Evolutionary conservation across 495 filamentous ascomycete genomes (phyloP), one percentile per base, ranked within the genome.

Genomic region (Aspergillus baeticus): DNA sequence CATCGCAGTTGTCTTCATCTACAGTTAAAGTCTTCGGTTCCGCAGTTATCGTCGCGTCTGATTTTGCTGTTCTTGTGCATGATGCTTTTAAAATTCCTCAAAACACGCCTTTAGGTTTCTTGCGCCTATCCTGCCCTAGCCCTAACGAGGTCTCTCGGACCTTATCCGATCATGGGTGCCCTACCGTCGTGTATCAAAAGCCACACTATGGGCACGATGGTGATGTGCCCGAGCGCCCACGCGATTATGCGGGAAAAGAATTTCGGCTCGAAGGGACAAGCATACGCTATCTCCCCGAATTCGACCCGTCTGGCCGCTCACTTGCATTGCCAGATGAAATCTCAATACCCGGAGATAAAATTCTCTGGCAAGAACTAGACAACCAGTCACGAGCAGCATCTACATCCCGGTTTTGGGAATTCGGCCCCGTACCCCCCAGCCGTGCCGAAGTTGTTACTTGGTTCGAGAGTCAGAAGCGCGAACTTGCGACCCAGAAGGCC

Each of bases 221-320:
- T 51, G 94, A 98, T 72, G 89, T 96, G 3, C 95, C 95, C 7
- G 81, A 88, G 34, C 81, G 84, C 47, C 67, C 80, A 10, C 79
- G 90, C 44, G 90, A 96, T 71, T 98, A 96, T 69, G 95, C 88
- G 8, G 93, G 93, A 15, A 84, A 83, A 60, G 91, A 96, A 60
- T 97, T 95, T 67, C 88, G 82, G 45, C 68, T 97, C 1, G 84
- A 83, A 65, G 89, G 93, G 50, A 82, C 81, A 54, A 86, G 84
- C 0, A 68, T 90, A 6, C 88, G 89, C 3, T 94, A 84, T 64
- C 81, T 96, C 2, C 89, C 91, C 0, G 74, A 83, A 5, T 97
- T 98, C 61, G 87, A 96, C 68, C 73, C 85, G 0, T 79, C 74
- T 11, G 88, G 84, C 8, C 69, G 72, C 17, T 82, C 79, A 3